Evolutionary conservation across 176 grass and related monocot genomes (phyloP), one percentile per base, ranked within the genome.

Genomic region (Echinochloa phyllopogon): DNA sequence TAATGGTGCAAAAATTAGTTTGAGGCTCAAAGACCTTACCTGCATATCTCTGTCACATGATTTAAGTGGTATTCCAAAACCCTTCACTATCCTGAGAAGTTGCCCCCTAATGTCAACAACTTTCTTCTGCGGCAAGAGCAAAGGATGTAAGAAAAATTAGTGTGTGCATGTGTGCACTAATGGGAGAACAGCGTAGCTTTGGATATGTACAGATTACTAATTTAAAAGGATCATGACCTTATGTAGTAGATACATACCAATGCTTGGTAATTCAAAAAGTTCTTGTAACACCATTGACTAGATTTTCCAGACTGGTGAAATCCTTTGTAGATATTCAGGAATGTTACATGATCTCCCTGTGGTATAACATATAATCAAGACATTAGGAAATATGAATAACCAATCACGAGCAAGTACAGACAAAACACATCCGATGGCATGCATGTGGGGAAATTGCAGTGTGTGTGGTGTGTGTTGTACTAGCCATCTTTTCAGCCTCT

Each of bases 281-380:
- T 98, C 77, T 88, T 92, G 87, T 98, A 98, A 80, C 96, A 98
- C 96, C 96, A 98, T 69, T 98, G 93, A 64, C 91, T 93, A 80
- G 96, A 95, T 94, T 93, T 98, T 68, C 93, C 89, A 88, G 85
- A 95, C 52, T 95, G 85, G 37, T 95, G 85, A 84, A 95, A 98
- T 87, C 93, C 93, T 93, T 90, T 98, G 76, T 98, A 98, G 68
- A 98, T 88, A 85, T 98, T 98, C 83, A 98, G 85, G 73, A 86
- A 98, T 10, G 96, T 93, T 59, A 98, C 85, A 92, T 95, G 96
- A 92, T 98, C 96, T 66, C 96, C 96, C 93, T 95, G 83, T 33
- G 74, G 39, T 82, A 62, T 47, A 77, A 82, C 20, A 55, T 67
- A 88, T 57, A 40, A 57, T 87, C 21, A 80, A 53, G 21, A 65